Percentiles rank a stretch among this genome's conserved stretches.
Evolutionary conservation across 345 rosid genomes (phyloP).

Genomic region (Raphanus sativus): DNA sequence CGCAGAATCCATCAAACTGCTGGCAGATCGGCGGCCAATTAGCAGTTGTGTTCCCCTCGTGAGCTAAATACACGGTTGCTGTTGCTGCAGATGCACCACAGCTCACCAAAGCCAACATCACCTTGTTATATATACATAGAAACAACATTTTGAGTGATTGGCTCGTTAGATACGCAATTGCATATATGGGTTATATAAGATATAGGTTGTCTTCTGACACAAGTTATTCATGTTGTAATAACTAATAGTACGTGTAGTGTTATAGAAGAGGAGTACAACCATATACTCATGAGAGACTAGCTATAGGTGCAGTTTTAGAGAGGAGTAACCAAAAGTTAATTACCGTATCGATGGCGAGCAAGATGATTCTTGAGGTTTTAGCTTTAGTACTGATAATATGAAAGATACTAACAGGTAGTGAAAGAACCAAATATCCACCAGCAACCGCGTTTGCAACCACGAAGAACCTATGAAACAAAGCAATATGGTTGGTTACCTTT

Average conservation of each 20-base stretch:
- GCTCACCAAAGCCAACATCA: conserved; percentile 39
- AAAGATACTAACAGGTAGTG: conserved; percentile 58
- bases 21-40: conserved; percentile 71
- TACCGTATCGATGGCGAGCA: conserved; percentile 61
- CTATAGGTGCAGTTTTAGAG: background rate
- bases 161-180: background rate
- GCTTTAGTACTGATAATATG: conserved; percentile 44
- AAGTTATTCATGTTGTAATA: background rate
- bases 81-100: conserved; percentile 40
- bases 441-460: conserved; percentile 61
- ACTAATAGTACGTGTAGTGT: background rate
- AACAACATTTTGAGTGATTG: background rate
- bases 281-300: background rate
- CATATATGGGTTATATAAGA: background rate
- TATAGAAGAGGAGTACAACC: background rate
- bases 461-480: conserved; percentile 60
- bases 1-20: conserved; percentile 56
- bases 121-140: conserved; percentile 23
- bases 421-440: conserved; percentile 65
- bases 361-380: conserved; percentile 45
- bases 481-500: conserved; percentile 5
- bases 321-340: background rate
- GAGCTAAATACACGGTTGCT: conserved; percentile 40
- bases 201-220: background rate
- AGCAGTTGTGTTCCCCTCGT: conserved; percentile 34